Evolutionary conservation across 129 eudicot genomes (phyloP), one percentile per base, ranked within the genome.

Genomic region (Pulicaria dysenterica): DNA sequence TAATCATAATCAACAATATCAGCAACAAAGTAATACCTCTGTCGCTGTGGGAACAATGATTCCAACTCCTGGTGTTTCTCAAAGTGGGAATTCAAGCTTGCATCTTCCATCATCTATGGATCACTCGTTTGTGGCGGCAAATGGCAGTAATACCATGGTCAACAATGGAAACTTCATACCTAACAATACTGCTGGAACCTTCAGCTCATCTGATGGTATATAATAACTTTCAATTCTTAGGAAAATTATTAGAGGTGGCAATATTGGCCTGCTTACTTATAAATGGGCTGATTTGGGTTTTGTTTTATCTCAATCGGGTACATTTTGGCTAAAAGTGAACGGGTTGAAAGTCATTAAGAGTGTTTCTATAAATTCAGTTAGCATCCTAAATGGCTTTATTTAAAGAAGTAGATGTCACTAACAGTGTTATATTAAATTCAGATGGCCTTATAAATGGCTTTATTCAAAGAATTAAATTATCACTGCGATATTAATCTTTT

Each of bases 41-140:
- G 70, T 89, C 56, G 67, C 87, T 17, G 77, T 75, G 75, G 89
- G 95, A 75, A 83, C 90, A 8, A 92, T 92, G 98, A 92, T 92
- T 50, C 98, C 98, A 66, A 92, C 96, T 64, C 98, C 98, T 54
- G 98, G 98, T 40, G 81, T 92, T 76, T 80, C 85, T 61, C 98
- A 87, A 77, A 85, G 77, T 70, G 89, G 88, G 66, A 83, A 83
- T 73, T 81, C 95, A 60, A 85, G 74, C 70, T 49, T 87, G 53
- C 71, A 72, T 70, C 77, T 73, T 38, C 67, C 85, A 17, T 81
- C 98, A 17, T 81, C 94, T 8, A 57, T 83, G 37, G 92, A 93
- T 61, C 72, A 75, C 47, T 81, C 89, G 44, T 77, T 84, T 58
- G 67, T 72, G 13, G n/a, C 81, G 13, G 46, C 73, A 46, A 79